These are phyloP conservation scores for Murraya koenigii DNA, from an alignment of 345 rosid genomes.

Conservation along the genomic window DNA sequence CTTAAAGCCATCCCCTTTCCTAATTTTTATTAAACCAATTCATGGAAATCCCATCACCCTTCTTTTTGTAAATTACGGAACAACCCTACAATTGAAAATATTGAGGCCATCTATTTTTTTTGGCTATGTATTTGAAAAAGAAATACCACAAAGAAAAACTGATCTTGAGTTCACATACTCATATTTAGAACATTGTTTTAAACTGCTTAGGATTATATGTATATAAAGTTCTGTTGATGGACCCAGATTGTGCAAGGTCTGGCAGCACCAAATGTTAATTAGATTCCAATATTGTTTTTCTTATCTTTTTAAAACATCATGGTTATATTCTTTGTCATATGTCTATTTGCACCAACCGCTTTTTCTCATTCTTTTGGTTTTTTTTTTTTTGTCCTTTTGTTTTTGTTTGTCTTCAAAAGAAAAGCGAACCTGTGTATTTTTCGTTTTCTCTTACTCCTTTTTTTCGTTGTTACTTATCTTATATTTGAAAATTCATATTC, in stretches of 20 bases:
- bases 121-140: not conserved
- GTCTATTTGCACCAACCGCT: not conserved
- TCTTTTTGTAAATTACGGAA: not conserved
- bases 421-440: not conserved
- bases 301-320: not conserved
- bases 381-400: too few relatives aligned
- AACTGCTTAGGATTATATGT: slow-evolving; percentile 1
- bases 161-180: not conserved
- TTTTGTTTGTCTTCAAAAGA: not conserved
- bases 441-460: not conserved
- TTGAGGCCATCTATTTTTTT: not conserved
- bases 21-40: not conserved
- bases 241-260: slow-evolving; percentile 1
- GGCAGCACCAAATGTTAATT: not conserved
- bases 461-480: not conserved
- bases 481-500: not conserved
- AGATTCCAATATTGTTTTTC: not conserved
- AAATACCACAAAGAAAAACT: not conserved
- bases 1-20: not conserved
- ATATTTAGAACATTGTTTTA: not conserved
- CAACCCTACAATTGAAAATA: not conserved
- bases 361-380: not conserved
- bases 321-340: too few relatives aligned
- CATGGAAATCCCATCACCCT: not conserved
- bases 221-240: not conserved